Evolutionary conservation across 306 rosid species (phyloP).

Genomic region (Lathyrus oleraceus): DNA sequence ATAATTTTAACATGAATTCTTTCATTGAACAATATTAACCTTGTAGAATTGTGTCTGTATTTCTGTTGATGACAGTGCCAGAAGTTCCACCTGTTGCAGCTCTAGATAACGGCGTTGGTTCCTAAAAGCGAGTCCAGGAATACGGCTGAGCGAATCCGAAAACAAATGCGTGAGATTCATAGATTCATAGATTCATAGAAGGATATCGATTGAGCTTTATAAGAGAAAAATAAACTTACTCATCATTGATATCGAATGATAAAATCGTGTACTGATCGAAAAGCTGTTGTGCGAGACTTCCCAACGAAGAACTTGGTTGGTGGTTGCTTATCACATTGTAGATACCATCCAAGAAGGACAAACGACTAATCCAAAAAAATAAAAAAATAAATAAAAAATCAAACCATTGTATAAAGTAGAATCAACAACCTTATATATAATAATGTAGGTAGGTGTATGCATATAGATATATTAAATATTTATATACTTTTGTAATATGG

Average conservation of each 20-base stretch:
- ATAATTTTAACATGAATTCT: background rate
- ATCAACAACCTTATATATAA: background rate
- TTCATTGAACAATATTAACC: conserved; percentile 41
- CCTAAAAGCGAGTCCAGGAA: conserved; percentile 77
- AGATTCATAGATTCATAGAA: conserved; percentile 16
- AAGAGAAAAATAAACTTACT: conserved; percentile 45
- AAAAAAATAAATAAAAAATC: background rate
- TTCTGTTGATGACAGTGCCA: conserved; percentile 46
- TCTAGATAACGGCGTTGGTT: conserved; percentile 50
- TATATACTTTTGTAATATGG: conserved; percentile 57
- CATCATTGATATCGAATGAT: conserved; percentile 50
- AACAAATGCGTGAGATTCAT: conserved; percentile 5
- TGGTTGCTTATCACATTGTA: conserved; percentile 50
- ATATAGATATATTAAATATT: background rate
- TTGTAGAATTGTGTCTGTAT: conserved; percentile 62
- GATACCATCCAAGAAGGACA: conserved; percentile 67
- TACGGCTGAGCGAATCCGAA: conserved; percentile 41
- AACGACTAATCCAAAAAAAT: conserved; percentile 44
- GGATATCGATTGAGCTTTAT: background rate
- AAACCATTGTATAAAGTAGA: background rate
- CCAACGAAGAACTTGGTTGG: conserved; percentile 56
- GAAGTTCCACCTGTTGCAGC: conserved; percentile 64
- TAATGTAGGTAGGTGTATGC: background rate
- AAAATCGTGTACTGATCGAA: conserved; percentile 50
- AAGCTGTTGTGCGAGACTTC: conserved; percentile 51